Base-by-base conservation (phyloP, 768 basidiomycete genomes). In the Mycena vulgaris region DNA sequence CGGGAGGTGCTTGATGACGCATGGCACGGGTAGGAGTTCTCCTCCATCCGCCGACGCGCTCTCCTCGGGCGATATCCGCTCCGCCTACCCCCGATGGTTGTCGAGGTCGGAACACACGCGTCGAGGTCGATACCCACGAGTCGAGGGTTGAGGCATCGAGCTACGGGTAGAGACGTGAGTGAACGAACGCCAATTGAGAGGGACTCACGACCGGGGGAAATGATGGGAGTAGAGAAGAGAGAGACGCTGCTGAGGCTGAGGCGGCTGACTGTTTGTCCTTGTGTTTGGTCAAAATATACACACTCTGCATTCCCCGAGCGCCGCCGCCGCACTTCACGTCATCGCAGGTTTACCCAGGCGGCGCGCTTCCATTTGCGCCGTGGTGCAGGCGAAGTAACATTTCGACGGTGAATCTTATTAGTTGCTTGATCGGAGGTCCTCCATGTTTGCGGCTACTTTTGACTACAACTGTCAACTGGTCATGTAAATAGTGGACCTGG, bases 1-100 rank as follows among this genome's bases (percentile, higher is more conserved):
- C 5, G 11, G 60, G 48, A 61, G 60, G 60, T 49, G 23, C 60
- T 61, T 61, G 60, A 48, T 28, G 60, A 61, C 48, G 60, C 60
- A 16, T 4, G n/a, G 60, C 60, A 48, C 47, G 60, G 60, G 60
- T n/a, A 37, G 60, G n/a, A 37, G 60, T 37, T 61, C 60, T 13
- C 33, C 60, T 45, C 60, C 27, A 49, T 21, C 60, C 48, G 60
- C 47, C 60, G 42, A 37, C 47, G 60, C 60, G 60, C 60, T 49
- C 60, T 49, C 60, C 23, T 23, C 17, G 11, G 19, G 35, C 60
- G 60, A 25, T 61, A 49, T 5, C 47, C 60, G 48, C 60, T 27
- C 47, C 25, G 31, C 47, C 23, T 47, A 39, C 23, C 60, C 60
- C 60, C 33, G 30, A 25, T 6, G 42, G 19, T 45, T 45, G 21